phyloP scores from a whole-genome alignment of 1,284 basidiomycete species.

The Ustilago bromivora region DNA sequence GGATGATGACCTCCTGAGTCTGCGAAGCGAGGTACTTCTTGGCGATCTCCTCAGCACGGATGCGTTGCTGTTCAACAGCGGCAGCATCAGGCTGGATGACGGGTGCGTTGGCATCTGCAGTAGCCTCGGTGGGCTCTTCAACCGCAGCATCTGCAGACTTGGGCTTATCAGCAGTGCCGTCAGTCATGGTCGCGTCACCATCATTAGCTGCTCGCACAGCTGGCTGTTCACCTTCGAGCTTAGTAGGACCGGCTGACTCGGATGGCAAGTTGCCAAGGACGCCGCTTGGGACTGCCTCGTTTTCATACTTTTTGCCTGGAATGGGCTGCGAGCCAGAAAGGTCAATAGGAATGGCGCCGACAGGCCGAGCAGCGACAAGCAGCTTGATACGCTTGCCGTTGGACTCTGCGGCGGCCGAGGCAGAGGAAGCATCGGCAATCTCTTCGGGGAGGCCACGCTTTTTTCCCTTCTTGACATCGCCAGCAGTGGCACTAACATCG shows the following conservation, averaged over 20 bases:
- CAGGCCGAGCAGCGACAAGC: slow-evolving; percentile 61
- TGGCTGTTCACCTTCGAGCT: slow-evolving; percentile 38
- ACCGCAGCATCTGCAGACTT: slow-evolving; percentile 70
- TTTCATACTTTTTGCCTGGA: slow-evolving; percentile 69
- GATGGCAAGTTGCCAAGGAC: slow-evolving; percentile 65
- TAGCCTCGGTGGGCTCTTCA: slow-evolving; percentile 80
- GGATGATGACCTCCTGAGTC: slow-evolving; percentile 92
- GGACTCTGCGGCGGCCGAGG: slow-evolving; percentile 38
- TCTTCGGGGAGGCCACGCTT: slow-evolving; percentile 67
- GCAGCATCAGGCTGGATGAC: slow-evolving; percentile 75
- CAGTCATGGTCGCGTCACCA: slow-evolving; percentile 61
- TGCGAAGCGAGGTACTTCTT: slow-evolving; percentile 94
- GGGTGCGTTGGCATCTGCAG: slow-evolving; percentile 74
- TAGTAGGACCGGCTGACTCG: slow-evolving; percentile 39
- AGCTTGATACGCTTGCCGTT: slow-evolving; percentile 67
- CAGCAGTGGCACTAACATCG: slow-evolving; percentile 27
- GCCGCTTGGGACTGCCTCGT: slow-evolving; percentile 62
- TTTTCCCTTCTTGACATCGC: slow-evolving; percentile 40
- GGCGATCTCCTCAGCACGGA: slow-evolving; percentile 84
- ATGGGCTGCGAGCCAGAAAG: slow-evolving; percentile 63
- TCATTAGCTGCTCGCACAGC: slow-evolving; percentile 51
- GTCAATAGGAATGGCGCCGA: slow-evolving; percentile 65
- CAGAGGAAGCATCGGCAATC: slow-evolving; percentile 55
- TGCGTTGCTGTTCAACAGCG: slow-evolving; percentile 81
- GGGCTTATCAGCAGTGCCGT: slow-evolving; percentile 45